Base-by-base conservation (phyloP, 1,139 yeast species). In the Yamadazyma oceani region DNA sequence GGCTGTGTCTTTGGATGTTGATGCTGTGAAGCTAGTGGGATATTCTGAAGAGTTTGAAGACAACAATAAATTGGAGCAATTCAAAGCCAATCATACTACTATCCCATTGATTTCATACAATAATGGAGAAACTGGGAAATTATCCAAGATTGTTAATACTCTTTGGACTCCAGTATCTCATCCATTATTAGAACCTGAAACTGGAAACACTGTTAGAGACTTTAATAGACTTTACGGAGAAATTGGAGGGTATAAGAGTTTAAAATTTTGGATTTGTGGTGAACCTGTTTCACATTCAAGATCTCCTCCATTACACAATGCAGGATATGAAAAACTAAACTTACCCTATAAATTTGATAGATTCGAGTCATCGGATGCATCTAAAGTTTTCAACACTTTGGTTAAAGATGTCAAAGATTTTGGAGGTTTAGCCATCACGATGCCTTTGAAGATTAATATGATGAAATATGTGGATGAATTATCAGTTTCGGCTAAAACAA, bases 371-470 rank as follows among this genome's bases (percentile, higher is more conserved):
- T 64, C 64, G 11, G 76, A 76, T 51, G 88, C 86, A 10, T 58
- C 60, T 2, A 73, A 71, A 37, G 76, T 67, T 3, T 69, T 72
- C 41, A 64, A 72, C 17, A 62, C 69, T 31, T 55, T 78, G 37
- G 71, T 86, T 45, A 72, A 75, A 25, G 58, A 64, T 26, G 57
- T 63, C 16, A 50, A 65, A 2, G 58, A 66, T 26, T 84, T 89
- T 54, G 97, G 97, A 32, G 97, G 97, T 13, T 79, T 85, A 47
- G 90, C 95, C 2, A 86, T 90, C 8, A 90, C 97, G 2, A 89
- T 90, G 60, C 97, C 97, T 9, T 69, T 89, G 54, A 90, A 90
- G 58, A 59, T 86, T 40, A 94, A 84, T 44, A 82, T 89, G 50
- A 80, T 85, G 66, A 72, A 80, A 49, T 75, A 77, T 48, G 73